Evolutionary conservation across 1,284 basidiomycete genomes (phyloP).

Genomic region (Phellopilus nigrolimitatus): DNA sequence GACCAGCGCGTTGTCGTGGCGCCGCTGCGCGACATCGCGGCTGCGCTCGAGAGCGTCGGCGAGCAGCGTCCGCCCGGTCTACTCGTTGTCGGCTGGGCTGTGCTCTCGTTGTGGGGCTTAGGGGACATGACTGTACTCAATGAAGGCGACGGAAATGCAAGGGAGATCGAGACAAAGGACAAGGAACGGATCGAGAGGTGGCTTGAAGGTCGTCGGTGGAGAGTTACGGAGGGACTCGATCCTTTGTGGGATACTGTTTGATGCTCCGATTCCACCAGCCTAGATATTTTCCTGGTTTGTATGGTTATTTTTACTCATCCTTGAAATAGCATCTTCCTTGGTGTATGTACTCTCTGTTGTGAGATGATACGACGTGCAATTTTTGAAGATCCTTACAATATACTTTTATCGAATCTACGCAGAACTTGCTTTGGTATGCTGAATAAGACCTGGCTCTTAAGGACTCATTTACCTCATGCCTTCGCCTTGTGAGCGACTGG

Average conservation of each 20-base stretch:
- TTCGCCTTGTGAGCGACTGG: too few species aligned
- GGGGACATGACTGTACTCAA: conserved; percentile 54
- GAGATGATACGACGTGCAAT: too few species aligned
- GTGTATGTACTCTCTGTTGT: too few species aligned
- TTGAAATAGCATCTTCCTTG: too few species aligned
- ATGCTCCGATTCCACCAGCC: too few species aligned
- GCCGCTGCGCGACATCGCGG: conserved; percentile 70
- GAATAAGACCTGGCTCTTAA: too few species aligned
- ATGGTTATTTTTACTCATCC: too few species aligned
- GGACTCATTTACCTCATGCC: too few species aligned
- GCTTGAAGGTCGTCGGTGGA: conserved; percentile 53
- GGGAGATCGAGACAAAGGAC: conserved; percentile 33
- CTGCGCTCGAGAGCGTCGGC: conserved; percentile 68
- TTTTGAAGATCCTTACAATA: too few species aligned
- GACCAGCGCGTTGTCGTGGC: conserved; percentile 88
- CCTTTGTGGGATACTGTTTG: conserved; percentile 40
- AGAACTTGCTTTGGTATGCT: too few species aligned
- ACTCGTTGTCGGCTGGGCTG: conserved; percentile 94
- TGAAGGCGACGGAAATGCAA: conserved; percentile 37
- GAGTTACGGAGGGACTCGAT: conserved; percentile 54
- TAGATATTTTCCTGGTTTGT: too few species aligned
- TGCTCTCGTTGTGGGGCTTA: conserved; percentile 51
- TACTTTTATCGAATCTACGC: too few species aligned
- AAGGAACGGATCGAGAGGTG: conserved; percentile 48
- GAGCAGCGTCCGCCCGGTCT: conserved; percentile 94